Conservation (phyloP, 106 monocot species). For the Phalaenopsis aphrodite region DNA sequence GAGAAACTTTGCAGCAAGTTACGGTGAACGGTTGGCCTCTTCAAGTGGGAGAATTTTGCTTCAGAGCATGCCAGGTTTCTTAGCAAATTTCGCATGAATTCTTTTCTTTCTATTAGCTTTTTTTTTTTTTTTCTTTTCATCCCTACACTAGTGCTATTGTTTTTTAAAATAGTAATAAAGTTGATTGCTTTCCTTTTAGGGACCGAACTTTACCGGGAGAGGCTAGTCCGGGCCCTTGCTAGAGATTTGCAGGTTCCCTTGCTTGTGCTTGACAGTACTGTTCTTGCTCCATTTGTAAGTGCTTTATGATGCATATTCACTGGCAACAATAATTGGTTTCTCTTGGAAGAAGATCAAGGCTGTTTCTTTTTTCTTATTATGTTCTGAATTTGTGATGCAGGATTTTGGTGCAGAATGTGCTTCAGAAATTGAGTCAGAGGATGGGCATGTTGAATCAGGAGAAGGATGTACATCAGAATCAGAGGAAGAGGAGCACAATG, state of each 20-base stretch:
- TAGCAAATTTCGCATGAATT: neutral
- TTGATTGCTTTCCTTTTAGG: slow-evolving; percentile 33
- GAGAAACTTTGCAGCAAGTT: slow-evolving; percentile 38
- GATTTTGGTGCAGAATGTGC: slow-evolving; percentile 50
- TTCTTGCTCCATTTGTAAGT: slow-evolving; percentile 71
- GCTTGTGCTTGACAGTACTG: slow-evolving; percentile 59
- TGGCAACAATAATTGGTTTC: neutral
- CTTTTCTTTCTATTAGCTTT: neutral
- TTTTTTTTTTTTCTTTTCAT: neutral
- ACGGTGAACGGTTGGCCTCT: slow-evolving; percentile 64
- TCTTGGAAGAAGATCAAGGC: neutral
- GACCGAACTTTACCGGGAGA: slow-evolving; percentile 71
- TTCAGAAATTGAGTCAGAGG: slow-evolving; percentile 71
- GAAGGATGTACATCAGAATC: slow-evolving; percentile 61
- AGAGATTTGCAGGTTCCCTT: slow-evolving; percentile 56
- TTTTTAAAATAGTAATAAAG: neutral
- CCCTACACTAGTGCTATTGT: neutral
- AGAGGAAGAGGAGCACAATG: slow-evolving; percentile 61
- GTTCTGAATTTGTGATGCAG: slow-evolving; percentile 21
- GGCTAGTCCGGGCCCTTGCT: slow-evolving; percentile 55
- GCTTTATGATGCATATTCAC: neutral
- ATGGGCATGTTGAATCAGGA: slow-evolving; percentile 55
- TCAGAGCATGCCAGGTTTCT: slow-evolving; percentile 66
- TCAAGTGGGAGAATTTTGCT: slow-evolving; percentile 87
- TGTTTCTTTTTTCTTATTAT: neutral